phyloP scores from a whole-genome alignment of 2,329 filamentous ascomycete genomes.

The Cercospora berteroae region DNA sequence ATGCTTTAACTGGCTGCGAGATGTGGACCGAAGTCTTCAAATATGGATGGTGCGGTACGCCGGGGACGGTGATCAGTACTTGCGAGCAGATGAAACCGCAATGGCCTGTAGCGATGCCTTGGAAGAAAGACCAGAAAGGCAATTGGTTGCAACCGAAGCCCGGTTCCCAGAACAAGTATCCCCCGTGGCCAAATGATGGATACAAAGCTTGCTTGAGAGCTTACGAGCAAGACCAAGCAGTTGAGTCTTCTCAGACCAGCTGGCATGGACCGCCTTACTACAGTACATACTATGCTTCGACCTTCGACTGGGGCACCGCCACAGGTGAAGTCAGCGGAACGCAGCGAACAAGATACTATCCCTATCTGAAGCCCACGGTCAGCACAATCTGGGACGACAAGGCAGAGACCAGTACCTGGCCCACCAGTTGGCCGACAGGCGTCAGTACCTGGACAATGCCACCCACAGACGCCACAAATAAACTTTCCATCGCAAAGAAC shows the following conservation, averaged over 20 bases:
- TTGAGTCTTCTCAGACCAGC: not conserved
- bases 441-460: not conserved
- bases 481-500: not conserved
- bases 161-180: not conserved
- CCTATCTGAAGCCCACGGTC: not conserved
- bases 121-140: not conserved
- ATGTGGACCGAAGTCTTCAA: not conserved
- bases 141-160: not conserved
- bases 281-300: not conserved
- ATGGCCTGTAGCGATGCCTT: not conserved
- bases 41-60: not conserved
- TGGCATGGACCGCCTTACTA: not conserved
- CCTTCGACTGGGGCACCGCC: not conserved
- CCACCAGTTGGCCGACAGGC: not conserved
- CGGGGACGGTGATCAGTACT: not conserved
- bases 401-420: not conserved
- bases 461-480: not conserved
- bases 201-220: not conserved
- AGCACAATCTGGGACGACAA: slow-evolving; percentile 1
- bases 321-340: not conserved
- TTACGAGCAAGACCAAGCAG: not conserved
- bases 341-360: not conserved
- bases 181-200: slow-evolving; percentile 1
- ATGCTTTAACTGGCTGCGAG: not conserved
- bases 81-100: not conserved